These are phyloP conservation scores for Panicum virgatum DNA, from an alignment of 202 grass and related monocot genomes.

Conservation along the genomic window DNA sequence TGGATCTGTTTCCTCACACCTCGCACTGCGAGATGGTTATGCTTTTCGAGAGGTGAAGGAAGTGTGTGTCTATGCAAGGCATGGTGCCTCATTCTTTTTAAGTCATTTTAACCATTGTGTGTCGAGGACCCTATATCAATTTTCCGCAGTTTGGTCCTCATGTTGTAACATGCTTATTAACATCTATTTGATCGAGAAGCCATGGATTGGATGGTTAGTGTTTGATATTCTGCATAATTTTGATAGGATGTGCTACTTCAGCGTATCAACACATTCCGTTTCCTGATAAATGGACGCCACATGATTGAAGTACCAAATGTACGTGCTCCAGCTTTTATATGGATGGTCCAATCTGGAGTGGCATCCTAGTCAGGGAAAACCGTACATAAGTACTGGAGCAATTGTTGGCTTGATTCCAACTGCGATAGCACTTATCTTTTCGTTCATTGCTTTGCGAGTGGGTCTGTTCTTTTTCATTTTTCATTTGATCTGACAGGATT, in stretches of 20 bases:
- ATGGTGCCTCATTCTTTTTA: neutral
- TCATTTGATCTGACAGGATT: neutral
- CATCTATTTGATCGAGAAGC: neutral
- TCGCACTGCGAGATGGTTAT: conserved; percentile 91
- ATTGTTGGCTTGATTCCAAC: neutral
- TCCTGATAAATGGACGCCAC: neutral
- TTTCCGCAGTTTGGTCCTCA: neutral
- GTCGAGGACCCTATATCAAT: neutral
- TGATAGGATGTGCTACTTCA: neutral
- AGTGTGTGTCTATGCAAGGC: neutral
- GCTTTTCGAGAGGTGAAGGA: conserved; percentile 77
- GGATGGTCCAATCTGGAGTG: conserved; percentile 9
- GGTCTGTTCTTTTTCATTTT: neutral
- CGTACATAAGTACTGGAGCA: neutral
- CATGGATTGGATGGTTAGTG: neutral
- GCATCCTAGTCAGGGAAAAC: neutral
- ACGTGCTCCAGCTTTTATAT: neutral
- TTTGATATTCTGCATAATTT: neutral
- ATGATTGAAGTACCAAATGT: neutral
- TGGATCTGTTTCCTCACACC: conserved; percentile 94
- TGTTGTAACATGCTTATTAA: conserved; percentile 19
- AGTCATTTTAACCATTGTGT: neutral
- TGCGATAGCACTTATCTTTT: neutral
- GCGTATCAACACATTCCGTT: neutral
- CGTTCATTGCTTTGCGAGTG: neutral